These are phyloP conservation scores for Mycena metata DNA, from an alignment of 768 basidiomycete species.

Conservation along the genomic window DNA sequence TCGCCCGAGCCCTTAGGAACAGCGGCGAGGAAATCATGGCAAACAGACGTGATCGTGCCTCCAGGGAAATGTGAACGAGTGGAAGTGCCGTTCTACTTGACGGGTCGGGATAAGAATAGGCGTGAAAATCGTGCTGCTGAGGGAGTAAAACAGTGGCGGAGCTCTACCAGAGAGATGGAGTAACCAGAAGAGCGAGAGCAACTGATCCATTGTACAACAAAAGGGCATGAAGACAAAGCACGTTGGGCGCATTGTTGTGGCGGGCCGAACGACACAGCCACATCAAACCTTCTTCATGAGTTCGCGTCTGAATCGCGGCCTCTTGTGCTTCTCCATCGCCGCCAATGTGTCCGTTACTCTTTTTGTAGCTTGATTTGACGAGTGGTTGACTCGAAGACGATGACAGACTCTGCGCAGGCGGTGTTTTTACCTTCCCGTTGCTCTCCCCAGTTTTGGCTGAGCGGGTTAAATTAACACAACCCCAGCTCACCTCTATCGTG, in stretches of 20 bases:
- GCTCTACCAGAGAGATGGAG: slow-evolving; percentile 34
- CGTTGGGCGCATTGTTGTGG: no score
- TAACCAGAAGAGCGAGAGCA: slow-evolving; percentile 1
- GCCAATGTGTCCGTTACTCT: slow-evolving; percentile 69
- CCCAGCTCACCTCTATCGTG: slow-evolving; percentile 83
- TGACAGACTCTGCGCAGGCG: slow-evolving; percentile 80
- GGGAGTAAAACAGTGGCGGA: background rate
- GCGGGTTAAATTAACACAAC: slow-evolving; percentile 75
- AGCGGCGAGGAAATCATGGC: slow-evolving; percentile 19
- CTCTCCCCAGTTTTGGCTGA: slow-evolving; percentile 73
- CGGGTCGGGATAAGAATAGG: background rate
- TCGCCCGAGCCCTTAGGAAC: slow-evolving; percentile 32
- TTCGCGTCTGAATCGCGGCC: background rate
- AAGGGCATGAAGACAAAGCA: background rate
- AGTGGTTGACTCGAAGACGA: background rate
- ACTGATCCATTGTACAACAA: slow-evolving; percentile 1
- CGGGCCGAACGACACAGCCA: no score
- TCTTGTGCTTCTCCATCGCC: slow-evolving; percentile 65
- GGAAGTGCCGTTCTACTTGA: slow-evolving; percentile 20
- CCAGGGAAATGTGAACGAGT: slow-evolving; percentile 3
- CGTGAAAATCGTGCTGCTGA: slow-evolving; percentile 32
- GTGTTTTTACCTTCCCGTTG: slow-evolving; percentile 84
- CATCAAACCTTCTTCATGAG: background rate
- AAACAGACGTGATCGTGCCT: slow-evolving; percentile 11
- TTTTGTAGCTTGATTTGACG: background rate